These are phyloP conservation scores for Pseudozyma hubeiensis DNA, from an alignment of 1,284 basidiomycete genomes.

Conservation along the genomic window DNA sequence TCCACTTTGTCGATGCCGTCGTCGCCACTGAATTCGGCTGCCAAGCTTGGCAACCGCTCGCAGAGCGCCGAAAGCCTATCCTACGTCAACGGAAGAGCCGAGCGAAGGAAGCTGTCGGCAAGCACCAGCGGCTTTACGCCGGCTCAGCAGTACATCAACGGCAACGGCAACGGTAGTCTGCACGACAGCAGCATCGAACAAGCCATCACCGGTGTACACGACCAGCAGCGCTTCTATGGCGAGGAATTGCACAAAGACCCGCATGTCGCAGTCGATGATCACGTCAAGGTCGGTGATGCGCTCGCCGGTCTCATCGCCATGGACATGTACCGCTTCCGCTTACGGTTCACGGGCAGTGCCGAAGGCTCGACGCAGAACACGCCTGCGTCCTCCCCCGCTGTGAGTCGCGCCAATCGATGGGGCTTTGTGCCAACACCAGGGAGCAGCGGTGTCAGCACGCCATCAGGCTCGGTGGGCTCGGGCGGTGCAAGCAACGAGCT, in stretches of 20 bases:
- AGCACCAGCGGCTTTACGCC: constrained; percentile 8
- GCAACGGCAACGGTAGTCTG: constrained; percentile 18
- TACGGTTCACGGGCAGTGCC: constrained; percentile 36
- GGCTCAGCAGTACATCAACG: constrained; percentile 18
- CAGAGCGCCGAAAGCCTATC: constrained; percentile 57
- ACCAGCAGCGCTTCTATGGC: constrained; percentile 35
- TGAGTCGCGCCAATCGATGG: constrained; percentile 46
- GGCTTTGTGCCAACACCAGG: constrained; percentile 37
- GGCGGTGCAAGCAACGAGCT: constrained; percentile 25
- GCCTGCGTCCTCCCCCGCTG: constrained; percentile 42
- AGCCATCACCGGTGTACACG: constrained; percentile 2
- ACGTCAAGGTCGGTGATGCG: constrained; percentile 56
- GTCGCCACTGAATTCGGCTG: constrained; percentile 26
- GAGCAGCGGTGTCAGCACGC: constrained; percentile 36
- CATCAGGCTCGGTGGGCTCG: constrained; percentile 31
- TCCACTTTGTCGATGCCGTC: constrained; percentile 36
- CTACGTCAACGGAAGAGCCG: constrained; percentile 36
- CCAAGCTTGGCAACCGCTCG: constrained; percentile 50
- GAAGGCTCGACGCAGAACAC: constrained; percentile 47
- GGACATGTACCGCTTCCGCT: constrained; percentile 58
- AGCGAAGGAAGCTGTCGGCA: constrained; percentile 22
- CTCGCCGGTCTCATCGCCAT: constrained; percentile 64
- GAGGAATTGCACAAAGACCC: constrained; percentile 29
- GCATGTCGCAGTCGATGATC: constrained; percentile 38
- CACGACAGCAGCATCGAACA: constrained; percentile 19